Evolutionary conservation across 495 filamentous ascomycete genomes (phyloP), one percentile per base, ranked within the genome.

Genomic region (Lindgomyces ingoldianus): DNA sequence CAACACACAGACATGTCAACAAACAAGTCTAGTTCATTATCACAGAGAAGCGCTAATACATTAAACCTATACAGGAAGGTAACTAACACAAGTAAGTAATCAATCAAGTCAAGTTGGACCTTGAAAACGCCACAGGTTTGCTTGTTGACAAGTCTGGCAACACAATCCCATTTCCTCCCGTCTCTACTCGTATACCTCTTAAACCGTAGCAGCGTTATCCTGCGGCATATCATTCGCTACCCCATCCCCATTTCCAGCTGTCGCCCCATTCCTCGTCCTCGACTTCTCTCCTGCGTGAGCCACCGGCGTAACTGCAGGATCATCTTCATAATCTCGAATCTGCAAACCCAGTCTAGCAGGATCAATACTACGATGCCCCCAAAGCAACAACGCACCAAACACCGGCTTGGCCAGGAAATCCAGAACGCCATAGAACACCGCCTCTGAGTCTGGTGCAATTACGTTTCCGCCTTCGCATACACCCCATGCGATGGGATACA

Each of bases 401-500:
- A 85, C 70, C 1, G 84, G 86, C 57, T 87, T 83, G 4, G 84
- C 73, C 14, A 88, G 57, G 6, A 89, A 65, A 65, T 91, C 86
- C 14, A 91, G 73, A 19, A 87, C 76, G 29, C 86, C 86, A 65
- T 90, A 91, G 74, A 91, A 91, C 58, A 89, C 73, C n/a, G 81
- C 79, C 64, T 85, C 85, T 2, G 79, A 82, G 59, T 87, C 86
- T 0, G 85, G 81, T 1, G 82, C 70, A 58, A 90, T 87, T 57
- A 81, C 73, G 70, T 90, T 90, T 3, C 86, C 85, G 29, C 87
- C 88, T 62, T 91, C 88, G 41, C 75, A 78, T 10, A 90, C 64
- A 57, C 86, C 89, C 81, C 83, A 91, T 11, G 81, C 81, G 58
- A 91, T 80, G 3, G 88, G 87, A 72, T 90, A 91, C n/a, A 89